Conservation (phyloP, 768 basidiomycete genomes). For the Boletus reticulatus region DNA sequence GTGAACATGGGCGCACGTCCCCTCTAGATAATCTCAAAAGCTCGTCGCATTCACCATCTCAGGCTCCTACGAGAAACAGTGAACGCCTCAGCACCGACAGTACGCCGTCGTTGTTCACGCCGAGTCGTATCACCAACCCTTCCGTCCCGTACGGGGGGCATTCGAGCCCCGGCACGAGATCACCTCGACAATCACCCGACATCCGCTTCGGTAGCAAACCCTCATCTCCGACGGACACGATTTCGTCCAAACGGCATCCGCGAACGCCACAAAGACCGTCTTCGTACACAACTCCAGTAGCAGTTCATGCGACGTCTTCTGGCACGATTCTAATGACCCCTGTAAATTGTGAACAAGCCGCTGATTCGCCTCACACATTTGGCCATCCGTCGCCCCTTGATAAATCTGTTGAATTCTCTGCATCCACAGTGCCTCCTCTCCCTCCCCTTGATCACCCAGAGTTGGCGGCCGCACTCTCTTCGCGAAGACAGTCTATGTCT, state of each 20-base stretch:
- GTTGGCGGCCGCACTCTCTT: conserved; percentile 20
- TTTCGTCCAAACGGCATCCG: conserved; percentile 25
- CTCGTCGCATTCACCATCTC: conserved; percentile 18
- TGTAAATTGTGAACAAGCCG: conserved; percentile 16
- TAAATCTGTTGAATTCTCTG: conserved; percentile 17
- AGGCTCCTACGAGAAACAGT: conserved; percentile 9
- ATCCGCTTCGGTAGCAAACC: conserved; percentile 20
- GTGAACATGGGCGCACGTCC: conserved; percentile 8
- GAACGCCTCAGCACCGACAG: conserved; percentile 18
- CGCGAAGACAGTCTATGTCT: conserved; percentile 17
- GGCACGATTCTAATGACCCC: conserved; percentile 27
- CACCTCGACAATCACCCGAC: conserved; percentile 20
- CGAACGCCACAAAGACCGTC: conserved; percentile 25
- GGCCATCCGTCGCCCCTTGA: conserved; percentile 37
- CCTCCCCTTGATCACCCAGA: conserved; percentile 50
- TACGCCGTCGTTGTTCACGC: conserved; percentile 16
- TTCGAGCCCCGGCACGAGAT: conserved; percentile 12
- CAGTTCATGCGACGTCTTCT: conserved; percentile 12
- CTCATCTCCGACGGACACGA: conserved; percentile 32
- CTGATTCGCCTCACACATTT: conserved; percentile 42
- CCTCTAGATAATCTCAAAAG: conserved; percentile 10
- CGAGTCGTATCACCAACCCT: conserved; percentile 16
- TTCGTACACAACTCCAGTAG: conserved; percentile 17
- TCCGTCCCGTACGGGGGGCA: conserved; percentile 1
- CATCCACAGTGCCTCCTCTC: conserved; percentile 47